These are phyloP conservation scores for Lichina pygmaea DNA, from an alignment of 495 filamentous ascomycete genomes.

Conservation along the genomic window DNA sequence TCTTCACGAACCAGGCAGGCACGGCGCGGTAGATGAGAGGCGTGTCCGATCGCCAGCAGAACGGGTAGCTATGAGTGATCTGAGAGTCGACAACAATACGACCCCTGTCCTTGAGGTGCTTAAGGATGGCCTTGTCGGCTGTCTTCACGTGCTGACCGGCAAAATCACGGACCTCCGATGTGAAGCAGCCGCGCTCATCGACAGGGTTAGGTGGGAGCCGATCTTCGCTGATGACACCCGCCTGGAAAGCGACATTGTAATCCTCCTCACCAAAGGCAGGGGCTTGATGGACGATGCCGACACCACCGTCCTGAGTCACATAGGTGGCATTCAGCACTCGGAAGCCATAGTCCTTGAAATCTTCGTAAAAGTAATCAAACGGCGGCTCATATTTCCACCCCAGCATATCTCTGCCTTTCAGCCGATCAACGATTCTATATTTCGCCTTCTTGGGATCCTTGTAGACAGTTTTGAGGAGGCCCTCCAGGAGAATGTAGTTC, in stretches of 20 bases:
- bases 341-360: conserved; percentile 78
- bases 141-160: conserved; percentile 77
- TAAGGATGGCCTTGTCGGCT: conserved; percentile 87
- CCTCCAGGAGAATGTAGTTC: conserved; percentile 72
- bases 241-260: conserved; percentile 57
- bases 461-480: conserved; percentile 62
- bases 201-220: conserved; percentile 77
- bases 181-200: conserved; percentile 60
- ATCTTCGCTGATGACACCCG: conserved; percentile 49
- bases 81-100: conserved; percentile 72
- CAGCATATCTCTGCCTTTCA: conserved; percentile 68
- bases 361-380: conserved; percentile 80
- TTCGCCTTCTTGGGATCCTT: conserved; percentile 97
- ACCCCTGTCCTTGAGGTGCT: conserved; percentile 55
- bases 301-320: conserved; percentile 79
- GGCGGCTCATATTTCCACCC: conserved; percentile 83
- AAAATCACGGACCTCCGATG: conserved; percentile 56
- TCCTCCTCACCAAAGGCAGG: conserved; percentile 94
- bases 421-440: conserved; percentile 57
- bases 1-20: conserved; percentile 85
- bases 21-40: conserved; percentile 88
- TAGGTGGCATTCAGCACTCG: conserved; percentile 65
- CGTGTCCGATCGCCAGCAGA: conserved; percentile 88
- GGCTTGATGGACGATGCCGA: conserved; percentile 85
- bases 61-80: conserved; percentile 81